Evolutionary conservation across 1,139 yeast species (phyloP).

Genomic region (Sugiyamaella japonica): DNA sequence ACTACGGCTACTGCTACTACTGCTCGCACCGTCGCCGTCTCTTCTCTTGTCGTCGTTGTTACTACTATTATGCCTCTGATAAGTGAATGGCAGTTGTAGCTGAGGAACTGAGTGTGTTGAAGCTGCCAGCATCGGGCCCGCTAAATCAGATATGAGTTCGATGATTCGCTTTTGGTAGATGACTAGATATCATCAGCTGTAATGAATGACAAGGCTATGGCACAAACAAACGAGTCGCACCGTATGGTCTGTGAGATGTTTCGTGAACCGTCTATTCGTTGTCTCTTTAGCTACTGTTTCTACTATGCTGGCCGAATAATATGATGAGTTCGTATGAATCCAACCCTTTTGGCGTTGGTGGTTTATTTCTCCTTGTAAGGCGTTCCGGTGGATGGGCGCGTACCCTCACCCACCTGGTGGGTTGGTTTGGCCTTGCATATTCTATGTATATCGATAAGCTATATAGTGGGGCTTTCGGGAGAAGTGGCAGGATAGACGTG

Average conservation of each 20-base stretch:
- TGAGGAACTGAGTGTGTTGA: conserved; percentile 9
- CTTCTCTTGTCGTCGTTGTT: neutral
- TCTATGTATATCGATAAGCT: no score
- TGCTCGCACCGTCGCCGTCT: neutral
- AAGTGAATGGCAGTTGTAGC: conserved; percentile 11
- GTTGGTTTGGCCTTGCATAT: neutral
- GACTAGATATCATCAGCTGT: no score
- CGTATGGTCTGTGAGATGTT: no score
- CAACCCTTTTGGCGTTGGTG: conserved; percentile 1
- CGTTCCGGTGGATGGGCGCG: neutral
- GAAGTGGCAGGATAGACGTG: no score
- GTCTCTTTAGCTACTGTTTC: no score
- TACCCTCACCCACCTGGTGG: conserved; percentile 9
- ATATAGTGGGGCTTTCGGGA: no score
- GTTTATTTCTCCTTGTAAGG: conserved; percentile 14
- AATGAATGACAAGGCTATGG: neutral
- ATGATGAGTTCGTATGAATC: neutral
- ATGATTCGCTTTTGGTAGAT: neutral
- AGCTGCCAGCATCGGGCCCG: conserved; percentile 16
- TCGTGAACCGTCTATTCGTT: no score
- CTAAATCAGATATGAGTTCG: neutral
- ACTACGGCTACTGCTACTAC: neutral
- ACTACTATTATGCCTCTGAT: conserved; percentile 11
- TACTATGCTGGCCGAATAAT: no score
- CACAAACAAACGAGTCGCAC: no score